Evolutionary conservation across 2,329 filamentous ascomycete genomes (phyloP), one percentile per base, ranked within the genome.

Genomic region (Pseudogymnoascus sp.): DNA sequence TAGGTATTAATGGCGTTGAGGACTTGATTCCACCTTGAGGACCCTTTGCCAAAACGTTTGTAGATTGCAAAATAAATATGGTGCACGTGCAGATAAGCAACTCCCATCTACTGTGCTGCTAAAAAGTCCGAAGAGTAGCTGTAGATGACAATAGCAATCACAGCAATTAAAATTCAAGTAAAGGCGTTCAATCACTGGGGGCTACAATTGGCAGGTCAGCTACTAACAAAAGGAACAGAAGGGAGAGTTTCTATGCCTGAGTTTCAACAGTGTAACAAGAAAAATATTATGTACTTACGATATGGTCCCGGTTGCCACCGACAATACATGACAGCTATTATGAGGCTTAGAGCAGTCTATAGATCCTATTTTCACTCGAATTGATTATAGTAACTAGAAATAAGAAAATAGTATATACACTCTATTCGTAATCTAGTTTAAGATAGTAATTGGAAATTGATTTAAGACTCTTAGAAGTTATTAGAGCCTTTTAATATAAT

Each of bases 81-180:
- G n/a, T 28, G 50, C 50, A 57, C 50, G 50, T 57, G 50, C 28
- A 31, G 50, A 57, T 57, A 57, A 57, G 50, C 50, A 33, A 57
- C 7, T 28, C 26, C 26, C n/a, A n/a, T n/a, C n/a, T n/a, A n/a
- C n/a, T n/a, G n/a, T n/a, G n/a, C n/a, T n/a, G n/a, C n/a, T n/a
- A n/a, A n/a, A n/a, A n/a, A n/a, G n/a, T n/a, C n/a, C n/a, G n/a
- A n/a, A n/a, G n/a, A n/a, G n/a, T n/a, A n/a, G n/a, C n/a, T n/a
- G n/a, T n/a, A n/a, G n/a, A n/a, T n/a, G n/a, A n/a, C n/a, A n/a
- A n/a, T n/a, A n/a, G n/a, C n/a, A n/a, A n/a, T n/a, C n/a, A n/a
- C n/a, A n/a, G n/a, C n/a, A n/a, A n/a, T n/a, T n/a, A n/a, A n/a
- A n/a, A n/a, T n/a, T n/a, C n/a, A n/a, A n/a, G n/a, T n/a, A n/a